These are phyloP conservation scores for Dothideomycetes sp. DNA, from an alignment of 2,329 filamentous ascomycete genomes.

Conservation along the genomic window DNA sequence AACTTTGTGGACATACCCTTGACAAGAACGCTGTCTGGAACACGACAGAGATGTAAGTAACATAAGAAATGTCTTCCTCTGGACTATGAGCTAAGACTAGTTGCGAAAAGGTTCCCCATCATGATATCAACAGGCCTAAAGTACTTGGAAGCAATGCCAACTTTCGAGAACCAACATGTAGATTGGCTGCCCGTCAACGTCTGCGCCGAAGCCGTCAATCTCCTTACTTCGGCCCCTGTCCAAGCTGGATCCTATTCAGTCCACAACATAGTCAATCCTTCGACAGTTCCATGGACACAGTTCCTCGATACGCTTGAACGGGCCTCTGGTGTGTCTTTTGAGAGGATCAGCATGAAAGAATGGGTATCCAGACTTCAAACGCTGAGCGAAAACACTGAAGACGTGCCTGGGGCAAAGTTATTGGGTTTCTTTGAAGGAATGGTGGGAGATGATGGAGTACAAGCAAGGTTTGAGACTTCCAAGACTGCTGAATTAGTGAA, in stretches of 20 bases:
- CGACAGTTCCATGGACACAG: slow-evolving; percentile 2
- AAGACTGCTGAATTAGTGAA: background rate
- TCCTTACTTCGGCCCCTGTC: background rate
- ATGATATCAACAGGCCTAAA: slow-evolving; percentile 14
- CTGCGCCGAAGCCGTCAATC: slow-evolving; percentile 8
- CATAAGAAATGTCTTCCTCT: no score
- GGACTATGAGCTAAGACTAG: background rate
- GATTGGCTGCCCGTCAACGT: slow-evolving; percentile 15
- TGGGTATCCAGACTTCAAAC: slow-evolving; percentile 10
- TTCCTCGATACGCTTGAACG: slow-evolving; percentile 10
- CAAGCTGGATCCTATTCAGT: background rate
- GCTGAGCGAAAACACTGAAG: background rate
- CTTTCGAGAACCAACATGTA: slow-evolving; percentile 1
- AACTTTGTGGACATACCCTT: slow-evolving; percentile 15
- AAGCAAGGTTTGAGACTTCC: background rate
- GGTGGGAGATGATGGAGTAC: slow-evolving; percentile 2
- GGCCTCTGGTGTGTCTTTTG: slow-evolving; percentile 1
- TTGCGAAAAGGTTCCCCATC: slow-evolving; percentile 14
- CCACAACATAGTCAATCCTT: slow-evolving; percentile 15
- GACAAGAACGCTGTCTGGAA: slow-evolving; percentile 14
- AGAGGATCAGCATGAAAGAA: slow-evolving; percentile 10
- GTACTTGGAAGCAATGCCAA: slow-evolving; percentile 13
- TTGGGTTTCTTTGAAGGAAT: slow-evolving; percentile 15
- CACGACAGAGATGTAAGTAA: slow-evolving; percentile 13
- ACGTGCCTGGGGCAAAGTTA: slow-evolving; percentile 13